Base-by-base conservation (phyloP, 352 stramenopile species). In the Phytophthora sp. region DNA sequence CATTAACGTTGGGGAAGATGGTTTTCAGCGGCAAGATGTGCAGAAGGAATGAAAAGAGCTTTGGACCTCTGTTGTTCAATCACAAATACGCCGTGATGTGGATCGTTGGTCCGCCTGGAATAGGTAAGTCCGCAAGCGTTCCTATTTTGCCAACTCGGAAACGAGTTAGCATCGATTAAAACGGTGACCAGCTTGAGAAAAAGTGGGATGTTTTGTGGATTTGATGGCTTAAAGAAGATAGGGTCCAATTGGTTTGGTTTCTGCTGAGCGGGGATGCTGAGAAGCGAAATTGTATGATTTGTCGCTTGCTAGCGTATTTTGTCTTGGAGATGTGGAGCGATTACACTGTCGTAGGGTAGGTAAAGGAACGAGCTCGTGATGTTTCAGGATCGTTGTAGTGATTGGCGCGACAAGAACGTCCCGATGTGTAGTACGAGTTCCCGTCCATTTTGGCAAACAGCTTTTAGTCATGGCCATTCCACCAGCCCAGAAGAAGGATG, bases 171-270 rank as follows among this genome's bases (percentile, higher is more conserved):
- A 16, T 4, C 7, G 24, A 18, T 24, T 4, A 11, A 20, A 7
- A 33, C 29, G 12, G 29, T 11, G 29, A 11, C 2, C 29, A 3
- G 29, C 29, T 11, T 9, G 23, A 38, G 26, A n/a, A 46, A 3
- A 15, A 38, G 7, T 57, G 57, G 57, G 30, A 66, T 27, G 29
- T 60, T 20, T 9, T 65, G 57, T 65, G 46, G 57, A 58, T 65
- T 29, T 20, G n/a, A 45, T 18, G 44, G 44, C 7, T 13, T 5
- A 46, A 47, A 35, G 2, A 45, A n/a, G n/a, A n/a, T n/a, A 18
- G 8, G 3, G 35, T 3, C 12, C 30, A 9, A 29, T 29, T 46
- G 26, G 30, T 18, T 0, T 65, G 36, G 20, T 38, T 58, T 65
- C 35, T 44, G 18, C 45, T 65, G 15, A 29, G 57, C 13, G 57